Conservation (phyloP, 1,139 yeast genomes). For the Protomyces macrosporus region DNA sequence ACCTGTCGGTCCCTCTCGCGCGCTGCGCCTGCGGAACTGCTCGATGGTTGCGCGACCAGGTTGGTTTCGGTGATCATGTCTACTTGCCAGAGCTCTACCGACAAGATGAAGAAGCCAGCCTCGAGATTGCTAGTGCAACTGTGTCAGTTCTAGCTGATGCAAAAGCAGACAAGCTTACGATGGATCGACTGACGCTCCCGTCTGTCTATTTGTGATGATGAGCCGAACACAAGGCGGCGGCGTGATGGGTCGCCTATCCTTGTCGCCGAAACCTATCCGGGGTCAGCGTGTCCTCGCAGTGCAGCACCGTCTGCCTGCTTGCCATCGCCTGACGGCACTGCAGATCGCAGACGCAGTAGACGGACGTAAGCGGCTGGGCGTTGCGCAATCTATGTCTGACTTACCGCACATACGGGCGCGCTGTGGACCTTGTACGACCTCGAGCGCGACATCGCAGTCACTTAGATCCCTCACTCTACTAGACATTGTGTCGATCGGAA, state of each 20-base stretch:
- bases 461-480: neutral
- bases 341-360: neutral
- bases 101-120: constrained; percentile 38
- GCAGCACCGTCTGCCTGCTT: too few species aligned
- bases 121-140: constrained; percentile 34
- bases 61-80: constrained; percentile 40
- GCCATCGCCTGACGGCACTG: too few species aligned
- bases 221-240: constrained; percentile 46
- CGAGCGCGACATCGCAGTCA: constrained; percentile 32
- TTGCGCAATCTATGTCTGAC: neutral
- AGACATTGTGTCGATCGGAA: too few species aligned
- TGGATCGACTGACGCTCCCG: constrained; percentile 34
- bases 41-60: constrained; percentile 32
- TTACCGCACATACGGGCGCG: constrained; percentile 47
- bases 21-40: neutral
- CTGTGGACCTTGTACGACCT: constrained; percentile 44
- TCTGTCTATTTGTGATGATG: constrained; percentile 36
- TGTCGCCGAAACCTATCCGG: constrained; percentile 1
- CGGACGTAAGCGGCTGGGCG: neutral
- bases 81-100: constrained; percentile 43
- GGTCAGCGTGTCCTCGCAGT: too few species aligned
- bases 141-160: neutral
- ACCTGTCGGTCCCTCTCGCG: neutral
- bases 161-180: constrained; percentile 9
- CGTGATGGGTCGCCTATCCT: constrained; percentile 44